Evolutionary conservation across 2,329 filamentous ascomycete species (phyloP).

Genomic region (Trichoderma atrobrunneum): DNA sequence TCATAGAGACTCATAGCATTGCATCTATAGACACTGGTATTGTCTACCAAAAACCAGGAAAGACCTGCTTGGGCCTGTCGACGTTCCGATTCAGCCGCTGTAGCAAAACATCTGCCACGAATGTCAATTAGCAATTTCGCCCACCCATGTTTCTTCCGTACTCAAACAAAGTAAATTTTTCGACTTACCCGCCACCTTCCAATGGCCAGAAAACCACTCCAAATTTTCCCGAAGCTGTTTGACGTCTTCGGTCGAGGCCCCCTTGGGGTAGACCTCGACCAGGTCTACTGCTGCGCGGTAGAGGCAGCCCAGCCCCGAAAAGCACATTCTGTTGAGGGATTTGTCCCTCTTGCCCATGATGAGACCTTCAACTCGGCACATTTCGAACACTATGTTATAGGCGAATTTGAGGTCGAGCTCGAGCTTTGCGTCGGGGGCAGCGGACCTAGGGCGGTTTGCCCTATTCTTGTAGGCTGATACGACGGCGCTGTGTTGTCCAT

Average conservation of each 20-base stretch:
- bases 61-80: neutral
- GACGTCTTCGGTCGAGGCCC: neutral
- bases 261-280: neutral
- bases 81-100: neutral
- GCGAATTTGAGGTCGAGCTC: slow-evolving; percentile 4
- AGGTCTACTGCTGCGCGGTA: slow-evolving; percentile 11
- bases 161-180: neutral
- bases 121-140: neutral
- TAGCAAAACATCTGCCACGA: neutral
- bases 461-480: slow-evolving; percentile 1
- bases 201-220: neutral
- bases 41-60: neutral
- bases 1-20: neutral
- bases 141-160: neutral
- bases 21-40: neutral
- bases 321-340: neutral
- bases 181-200: neutral
- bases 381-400: slow-evolving; percentile 14
- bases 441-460: neutral
- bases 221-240: neutral
- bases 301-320: neutral
- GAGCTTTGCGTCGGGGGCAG: neutral
- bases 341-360: neutral
- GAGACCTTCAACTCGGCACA: slow-evolving; percentile 3
- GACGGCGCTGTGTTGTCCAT: neutral